Conservation (phyloP, 345 rosid species). For the Euphorbia lathyris region DNA sequence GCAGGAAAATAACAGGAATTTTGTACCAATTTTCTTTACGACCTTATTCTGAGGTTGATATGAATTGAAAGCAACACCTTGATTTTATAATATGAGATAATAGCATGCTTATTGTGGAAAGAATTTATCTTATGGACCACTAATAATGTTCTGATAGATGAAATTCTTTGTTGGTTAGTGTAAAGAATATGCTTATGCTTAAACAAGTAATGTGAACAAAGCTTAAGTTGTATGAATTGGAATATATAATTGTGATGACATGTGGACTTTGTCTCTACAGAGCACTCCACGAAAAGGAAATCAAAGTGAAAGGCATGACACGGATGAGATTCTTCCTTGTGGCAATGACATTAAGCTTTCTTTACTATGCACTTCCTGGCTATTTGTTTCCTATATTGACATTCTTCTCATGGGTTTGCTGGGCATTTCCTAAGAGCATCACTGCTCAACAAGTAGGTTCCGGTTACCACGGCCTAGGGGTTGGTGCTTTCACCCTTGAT, state of each 20-base stretch:
- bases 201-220: background rate
- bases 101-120: conserved; percentile 13
- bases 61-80: background rate
- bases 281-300: conserved; percentile 91
- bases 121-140: conserved; percentile 1
- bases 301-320: conserved; percentile 48
- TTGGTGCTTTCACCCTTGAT: conserved; percentile 91
- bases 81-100: background rate
- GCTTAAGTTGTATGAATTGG: no score
- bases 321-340: conserved; percentile 82
- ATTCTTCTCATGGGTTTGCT: conserved; percentile 97
- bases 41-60: background rate
- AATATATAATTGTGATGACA: conserved; percentile 6
- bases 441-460: conserved; percentile 98
- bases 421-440: conserved; percentile 81
- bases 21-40: background rate
- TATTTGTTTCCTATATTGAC: conserved; percentile 84
- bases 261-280: conserved; percentile 37
- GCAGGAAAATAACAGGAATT: background rate
- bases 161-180: background rate
- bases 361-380: conserved; percentile 80
- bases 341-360: conserved; percentile 62
- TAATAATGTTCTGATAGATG: background rate
- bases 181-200: conserved; percentile 4
- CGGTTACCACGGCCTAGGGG: conserved; percentile 90